Base-by-base conservation (phyloP, 78 protist species). In the Tieghemostelium lacteum region DNA sequence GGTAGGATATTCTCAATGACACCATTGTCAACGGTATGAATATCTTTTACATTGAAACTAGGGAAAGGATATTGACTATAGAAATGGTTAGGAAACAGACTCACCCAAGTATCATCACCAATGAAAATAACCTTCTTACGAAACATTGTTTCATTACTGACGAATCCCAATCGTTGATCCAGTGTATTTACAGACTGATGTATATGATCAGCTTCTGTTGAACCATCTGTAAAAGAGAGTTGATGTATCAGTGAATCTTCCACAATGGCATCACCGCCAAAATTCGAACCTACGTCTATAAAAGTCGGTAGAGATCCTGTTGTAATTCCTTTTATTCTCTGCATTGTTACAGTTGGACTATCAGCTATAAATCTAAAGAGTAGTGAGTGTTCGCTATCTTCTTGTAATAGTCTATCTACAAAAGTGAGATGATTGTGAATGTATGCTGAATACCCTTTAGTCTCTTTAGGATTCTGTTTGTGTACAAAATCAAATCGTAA, bases 31-130 rank as follows among this genome's bases (percentile, higher is more conserved):
- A 97, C 98, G 0, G 98, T 94, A 85, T 98, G 87, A 1, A 98
- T 73, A 58, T 98, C 99, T 22, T 85, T 73, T 34, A 97, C 98
- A 52, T 97, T 92, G 66, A 98, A 96, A 22, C 97, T 93, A n/a
- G 97, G 97, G 42, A 26, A 97, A 0, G 97, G 97, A 52, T 77
- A 93, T 17, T 73, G 57, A 17, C 34, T 24, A 12, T 33, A 37
- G 77, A 95, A 80, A 24, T 60, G 83, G 28, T 60, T 24, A 0
- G 96, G 94, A 36, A 92, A 98, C 58, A 98, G 80, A n/a, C 58
- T 26, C 19, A 64, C 61, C 99, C 99, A 98, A 28, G 99, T 98
- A 87, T 98, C 99, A 36, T 98, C 99, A 3, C 99, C 99, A n/a
- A 94, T 50, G 14, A 93, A 70, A 17, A 80, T 69, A n/a, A 86